Base-by-base conservation (phyloP, 441 rosid genomes). In the Gossypium trilobum region DNA sequence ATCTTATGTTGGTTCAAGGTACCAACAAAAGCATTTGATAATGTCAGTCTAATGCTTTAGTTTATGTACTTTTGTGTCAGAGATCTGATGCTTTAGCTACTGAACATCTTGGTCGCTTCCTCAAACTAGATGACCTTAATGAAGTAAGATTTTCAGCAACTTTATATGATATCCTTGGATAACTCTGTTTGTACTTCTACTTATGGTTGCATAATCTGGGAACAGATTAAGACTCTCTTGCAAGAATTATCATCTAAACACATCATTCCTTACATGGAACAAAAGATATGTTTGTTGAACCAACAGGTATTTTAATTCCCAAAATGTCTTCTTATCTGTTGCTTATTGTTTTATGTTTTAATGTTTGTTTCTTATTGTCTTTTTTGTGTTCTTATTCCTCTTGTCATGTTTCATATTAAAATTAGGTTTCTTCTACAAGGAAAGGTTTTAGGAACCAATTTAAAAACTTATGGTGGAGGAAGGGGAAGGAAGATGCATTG, bases 391-490 rank as follows among this genome's bases (percentile, higher is more conserved):
- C 62, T 79, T 59, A 62, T 52, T 55, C 31, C 59, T 81, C 58
- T 70, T 80, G 75, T 73, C 73, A 50, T 64, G 74, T 63, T 76
- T 52, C 44, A 44, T 63, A 17, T 61, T 68, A 22, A 70, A 39
- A 36, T 74, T 78, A 95, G 99, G 88, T 95, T 76, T 88, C 98
- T 80, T 89, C 95, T 36, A 89, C 96, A 60, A 89, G 99, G 86
- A 95, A 89, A 87, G 97, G 98, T 62, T 90, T 95, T 73, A 85
- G 84, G 87, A 95, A 95, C 83, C 97, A 91, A 81, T 78, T 95
- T 11, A 93, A 93, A 82, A 95, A 91, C 79, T 85, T 95, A 33
- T 95, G 99, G 99, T 95, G 98, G 98, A 91, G 98, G 82, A 95
- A 93, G 87, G 99, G 97, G 74, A 95, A 93, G 86, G 99, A 91